Evolutionary conservation across 2,329 filamentous ascomycete species (phyloP).

Genomic region (Microsporum canis): DNA sequence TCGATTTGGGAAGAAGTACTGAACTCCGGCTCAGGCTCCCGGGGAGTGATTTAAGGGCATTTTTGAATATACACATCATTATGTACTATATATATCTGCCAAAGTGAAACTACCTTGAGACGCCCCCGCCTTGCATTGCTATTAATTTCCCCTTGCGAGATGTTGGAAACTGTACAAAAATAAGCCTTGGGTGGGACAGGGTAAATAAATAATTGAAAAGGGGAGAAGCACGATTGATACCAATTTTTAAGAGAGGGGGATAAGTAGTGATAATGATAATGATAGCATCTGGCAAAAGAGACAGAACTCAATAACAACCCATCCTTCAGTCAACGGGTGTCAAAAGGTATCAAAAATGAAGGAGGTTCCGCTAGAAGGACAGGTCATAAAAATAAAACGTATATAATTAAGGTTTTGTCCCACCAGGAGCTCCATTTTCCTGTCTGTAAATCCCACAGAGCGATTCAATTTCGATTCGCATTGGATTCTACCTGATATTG

Average conservation of each 20-base stretch:
- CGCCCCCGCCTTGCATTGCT: background rate
- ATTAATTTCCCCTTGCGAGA: conserved; percentile 1
- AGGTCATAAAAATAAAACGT: conserved; percentile 1
- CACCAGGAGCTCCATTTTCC: conserved; percentile 1
- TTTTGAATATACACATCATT: conserved; percentile 3
- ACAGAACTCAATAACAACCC: background rate
- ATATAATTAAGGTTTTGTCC: conserved; percentile 4
- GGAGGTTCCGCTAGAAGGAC: background rate
- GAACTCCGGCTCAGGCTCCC: background rate
- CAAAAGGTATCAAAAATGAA: background rate
- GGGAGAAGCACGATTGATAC: background rate
- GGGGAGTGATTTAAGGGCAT: background rate
- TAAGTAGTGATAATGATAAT: background rate
- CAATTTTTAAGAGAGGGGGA: background rate
- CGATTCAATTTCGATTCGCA: background rate
- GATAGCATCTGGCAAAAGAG: background rate
- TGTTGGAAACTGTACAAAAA: conserved; percentile 1
- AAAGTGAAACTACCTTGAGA: conserved; percentile 1
- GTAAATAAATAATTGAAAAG: background rate
- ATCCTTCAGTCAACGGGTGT: background rate
- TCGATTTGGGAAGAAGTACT: conserved; percentile 54
- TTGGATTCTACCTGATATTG: conserved; percentile 1
- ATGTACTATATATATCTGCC: conserved; percentile 4
- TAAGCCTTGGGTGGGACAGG: background rate
- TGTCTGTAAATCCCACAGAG: background rate